phyloP scores from a whole-genome alignment of 768 basidiomycete genomes.

The Pisolithus orientalis region DNA sequence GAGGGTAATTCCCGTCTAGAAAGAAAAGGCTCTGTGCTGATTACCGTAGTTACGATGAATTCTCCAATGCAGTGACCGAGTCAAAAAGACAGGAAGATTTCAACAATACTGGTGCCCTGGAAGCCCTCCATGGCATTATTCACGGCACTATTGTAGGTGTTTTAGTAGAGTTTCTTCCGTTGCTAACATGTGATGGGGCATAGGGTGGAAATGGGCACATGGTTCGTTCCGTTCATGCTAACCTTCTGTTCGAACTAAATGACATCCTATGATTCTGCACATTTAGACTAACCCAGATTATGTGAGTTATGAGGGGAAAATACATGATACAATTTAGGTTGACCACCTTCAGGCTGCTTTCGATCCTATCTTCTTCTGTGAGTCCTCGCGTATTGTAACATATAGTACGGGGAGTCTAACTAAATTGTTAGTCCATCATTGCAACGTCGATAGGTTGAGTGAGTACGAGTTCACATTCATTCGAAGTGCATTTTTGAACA shows the following conservation, averaged over 20 bases:
- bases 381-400: neutral
- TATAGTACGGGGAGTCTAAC: neutral
- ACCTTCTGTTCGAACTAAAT: neutral
- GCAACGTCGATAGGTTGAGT: conserved; percentile 20
- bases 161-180: neutral
- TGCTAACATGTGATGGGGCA: neutral
- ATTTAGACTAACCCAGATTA: conserved; percentile 16
- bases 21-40: neutral
- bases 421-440: conserved; percentile 17
- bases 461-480: neutral
- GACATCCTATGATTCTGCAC: neutral
- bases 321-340: neutral
- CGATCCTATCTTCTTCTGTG: conserved; percentile 22
- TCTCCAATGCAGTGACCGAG: conserved; percentile 19
- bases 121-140: conserved; percentile 15
- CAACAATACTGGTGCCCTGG: conserved; percentile 13
- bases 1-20: neutral
- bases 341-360: conserved; percentile 13
- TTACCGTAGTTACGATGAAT: conserved; percentile 22
- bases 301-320: conserved; percentile 6
- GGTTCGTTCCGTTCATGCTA: conserved; percentile 9
- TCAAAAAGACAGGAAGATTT: conserved; percentile 12
- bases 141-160: conserved; percentile 14
- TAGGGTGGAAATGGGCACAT: conserved; percentile 24
- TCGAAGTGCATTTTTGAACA: neutral